Percentiles rank a stretch among this genome's conserved stretches.
phyloP scores from a whole-genome alignment of 2,329 filamentous ascomycete species.

The Sporothrix curviconia region DNA sequence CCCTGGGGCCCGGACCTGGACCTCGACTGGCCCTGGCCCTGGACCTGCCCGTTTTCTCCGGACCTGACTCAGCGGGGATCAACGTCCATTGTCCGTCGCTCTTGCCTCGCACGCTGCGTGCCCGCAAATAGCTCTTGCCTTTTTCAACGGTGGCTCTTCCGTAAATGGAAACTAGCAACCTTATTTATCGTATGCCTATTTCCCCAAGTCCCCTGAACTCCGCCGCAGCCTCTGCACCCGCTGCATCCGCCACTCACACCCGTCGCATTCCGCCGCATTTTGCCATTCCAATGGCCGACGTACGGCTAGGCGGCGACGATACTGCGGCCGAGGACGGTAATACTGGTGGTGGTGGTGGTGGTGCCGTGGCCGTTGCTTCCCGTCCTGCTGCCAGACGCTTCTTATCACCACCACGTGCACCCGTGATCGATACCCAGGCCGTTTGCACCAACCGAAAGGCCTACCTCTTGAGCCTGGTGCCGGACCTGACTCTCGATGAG shows the following conservation, averaged over 20 bases:
- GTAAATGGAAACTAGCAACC: not conserved
- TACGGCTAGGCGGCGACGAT: not conserved
- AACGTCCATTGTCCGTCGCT: no score
- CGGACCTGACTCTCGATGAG: conserved; percentile 16
- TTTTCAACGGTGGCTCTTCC: not conserved
- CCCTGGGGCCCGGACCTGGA: no score
- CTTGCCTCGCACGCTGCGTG: no score
- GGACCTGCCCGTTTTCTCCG: no score
- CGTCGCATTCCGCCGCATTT: not conserved
- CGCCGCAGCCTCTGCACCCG: not conserved
- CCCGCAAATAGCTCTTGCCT: not conserved
- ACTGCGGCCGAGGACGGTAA: not conserved
- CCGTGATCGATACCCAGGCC: not conserved
- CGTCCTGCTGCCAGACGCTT: not conserved
- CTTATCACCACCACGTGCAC: not conserved
- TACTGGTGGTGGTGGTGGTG: no score
- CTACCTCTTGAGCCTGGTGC: conserved; percentile 11
- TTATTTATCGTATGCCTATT: not conserved
- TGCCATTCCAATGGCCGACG: conserved; percentile 5
- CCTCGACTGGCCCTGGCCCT: no score
- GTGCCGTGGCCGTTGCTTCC: not conserved
- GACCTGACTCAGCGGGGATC: not conserved
- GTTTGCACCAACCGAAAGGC: conserved; percentile 8
- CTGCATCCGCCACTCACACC: not conserved
- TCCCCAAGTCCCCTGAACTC: not conserved